Evolutionary conservation across 495 filamentous ascomycete species (phyloP), one percentile per base, ranked within the genome.

Genomic region (Penicillium mononematosum): DNA sequence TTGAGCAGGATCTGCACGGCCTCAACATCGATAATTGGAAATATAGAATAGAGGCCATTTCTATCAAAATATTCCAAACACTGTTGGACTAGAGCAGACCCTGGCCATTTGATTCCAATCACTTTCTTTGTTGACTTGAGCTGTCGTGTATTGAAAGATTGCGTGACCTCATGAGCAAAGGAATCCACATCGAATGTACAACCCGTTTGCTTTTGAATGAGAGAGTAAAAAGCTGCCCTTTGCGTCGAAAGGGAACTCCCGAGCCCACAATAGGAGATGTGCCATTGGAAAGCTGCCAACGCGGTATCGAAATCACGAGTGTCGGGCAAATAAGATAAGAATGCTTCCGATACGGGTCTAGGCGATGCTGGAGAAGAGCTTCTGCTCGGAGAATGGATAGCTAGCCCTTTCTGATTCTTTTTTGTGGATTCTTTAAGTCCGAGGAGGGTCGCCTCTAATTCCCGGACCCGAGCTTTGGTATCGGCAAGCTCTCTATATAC

Each of bases 11-110:
- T 52, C 16, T 42, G 48, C 41, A 64, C 16, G 3, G 57, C 56
- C n/a, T 58, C 51, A 10, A 48, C 49, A 46, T 69, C 61, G 14
- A 59, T 62, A 29, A 69, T 50, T 3, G 64, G 69, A 36, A 69
- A 69, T 7, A 71, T 53, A 8, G 66, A 64, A 39, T 71, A 71
- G 1, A 70, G 55, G 1, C 62, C 58, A 44, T 50, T 59, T 25
- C 29, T 55, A 12, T 54, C 31, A 42, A 61, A 71, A 22, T 71
- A 59, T 2, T 67, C 43, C 10, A 70, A 20, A 9, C 57, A 69
- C 19, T 34, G 36, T 36, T 63, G 58, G n/a, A 68, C 63, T 2
- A 71, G 32, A 3, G 45, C n/a, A 5, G 29, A 20, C 1, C 51
- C 17, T 6, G 69, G 69, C 64, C 62, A 66, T 54, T 63, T 62